Base-by-base conservation (phyloP, 2,329 filamentous ascomycete genomes). In the Colletotrichum sublineola region DNA sequence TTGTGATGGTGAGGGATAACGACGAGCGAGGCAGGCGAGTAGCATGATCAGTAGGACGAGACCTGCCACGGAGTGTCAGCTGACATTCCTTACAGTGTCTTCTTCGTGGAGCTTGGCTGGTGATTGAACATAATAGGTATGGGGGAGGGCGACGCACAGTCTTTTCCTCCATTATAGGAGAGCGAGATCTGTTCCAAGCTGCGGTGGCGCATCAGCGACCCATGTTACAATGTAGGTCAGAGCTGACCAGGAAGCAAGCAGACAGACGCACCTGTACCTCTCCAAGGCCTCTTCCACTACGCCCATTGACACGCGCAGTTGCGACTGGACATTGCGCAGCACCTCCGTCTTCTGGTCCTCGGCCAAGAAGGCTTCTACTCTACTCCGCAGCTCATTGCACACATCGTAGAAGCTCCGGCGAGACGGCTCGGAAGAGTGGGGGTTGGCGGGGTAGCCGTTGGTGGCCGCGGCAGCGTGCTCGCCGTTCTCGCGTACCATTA, bases 151-250 rank as follows among this genome's bases (percentile, higher is more conserved):
- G 11, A 68, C 73, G 33, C 56, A 74, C 96, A 98, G 86, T 98
- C 96, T 82, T 99, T 99, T 73, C 96, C 96, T 79, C 96, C 96
- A 78, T 99, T 99, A 84, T 98, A 99, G 68, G 96, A 97, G 75
- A 98, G 87, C 6, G 95, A 94, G 73, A 98, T 88, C 79, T 97
- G 89, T 71, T 92, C 87, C 74, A 93, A 88, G 71, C 94, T 96
- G 77, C 73, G 60, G 40, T 31, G 29, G 64, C 38, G 50, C 64
- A 68, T 55, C 67, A 73, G 68, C 58, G 33, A 36, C 11, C 24
- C 50, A 52, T 40, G 24, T 38, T 5, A 50, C 14, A n/a, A 5
- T 15, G 29, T 14, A 56, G 44, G 33, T 29, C n/a, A 52, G 48
- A 65, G 55, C 63, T 42, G 61, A 50, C 52, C n/a, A 60, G 68